These are phyloP conservation scores for Phyllosticta citribraziliensis DNA, from an alignment of 2,329 filamentous ascomycete species.

Conservation along the genomic window DNA sequence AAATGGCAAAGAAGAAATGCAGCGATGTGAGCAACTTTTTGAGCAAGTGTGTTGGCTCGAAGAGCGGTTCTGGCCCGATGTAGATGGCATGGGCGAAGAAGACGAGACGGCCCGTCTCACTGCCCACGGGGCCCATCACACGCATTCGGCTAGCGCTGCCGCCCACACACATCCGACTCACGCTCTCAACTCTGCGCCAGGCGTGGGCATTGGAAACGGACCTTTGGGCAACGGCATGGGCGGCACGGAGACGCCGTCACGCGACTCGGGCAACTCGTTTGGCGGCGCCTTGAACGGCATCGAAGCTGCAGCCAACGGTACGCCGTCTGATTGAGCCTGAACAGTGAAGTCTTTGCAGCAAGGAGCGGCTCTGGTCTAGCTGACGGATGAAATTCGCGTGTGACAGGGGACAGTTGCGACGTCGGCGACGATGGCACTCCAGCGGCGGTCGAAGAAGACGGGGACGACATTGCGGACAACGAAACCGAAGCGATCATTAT, in stretches of 20 bases:
- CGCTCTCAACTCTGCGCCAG: neutral
- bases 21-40: conserved; percentile 38
- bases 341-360: neutral
- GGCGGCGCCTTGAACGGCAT: conserved; percentile 10
- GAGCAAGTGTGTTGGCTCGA: conserved; percentile 39
- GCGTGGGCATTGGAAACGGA: conserved; percentile 12
- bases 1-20: conserved; percentile 39
- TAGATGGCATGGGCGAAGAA: conserved; percentile 40
- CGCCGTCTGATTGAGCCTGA: neutral
- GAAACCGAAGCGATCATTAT: too few species aligned
- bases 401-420: neutral
- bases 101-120: conserved; percentile 20
- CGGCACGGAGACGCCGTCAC: conserved; percentile 8
- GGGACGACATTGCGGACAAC: too few species aligned
- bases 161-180: conserved; percentile 5
- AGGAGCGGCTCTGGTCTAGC: neutral
- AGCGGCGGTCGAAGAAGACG: too few species aligned
- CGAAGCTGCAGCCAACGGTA: conserved; percentile 5
- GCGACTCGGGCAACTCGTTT: conserved; percentile 1
- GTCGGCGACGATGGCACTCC: neutral
- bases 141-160: conserved; percentile 1
- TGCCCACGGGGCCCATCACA: conserved; percentile 1
- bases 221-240: conserved; percentile 13
- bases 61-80: conserved; percentile 40
- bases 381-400: neutral